Evolutionary conservation across 306 rosid genomes (phyloP), one percentile per base, ranked within the genome.

Genomic region (Prunus salicina): DNA sequence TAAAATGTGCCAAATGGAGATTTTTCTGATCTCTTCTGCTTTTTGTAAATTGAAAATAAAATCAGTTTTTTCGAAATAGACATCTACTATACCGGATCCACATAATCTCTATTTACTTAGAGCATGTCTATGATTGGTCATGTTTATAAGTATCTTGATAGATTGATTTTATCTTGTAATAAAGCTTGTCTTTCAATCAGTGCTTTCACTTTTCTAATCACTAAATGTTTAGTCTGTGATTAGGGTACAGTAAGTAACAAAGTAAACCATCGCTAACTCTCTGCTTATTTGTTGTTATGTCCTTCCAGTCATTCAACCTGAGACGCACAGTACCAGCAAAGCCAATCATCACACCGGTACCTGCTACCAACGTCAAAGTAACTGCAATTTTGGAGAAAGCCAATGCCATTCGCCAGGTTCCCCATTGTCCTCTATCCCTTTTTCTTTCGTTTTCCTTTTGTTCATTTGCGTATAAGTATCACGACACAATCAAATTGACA

Each of bases 351-450:
- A 24, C 83, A 34, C 67, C 82, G 3, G 87, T 76, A 77, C 85
- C 92, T 16, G 32, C 88, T n/a, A 77, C 97, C 25, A 91, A 84
- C 13, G 82, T 85, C 79, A 82, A 92, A 74, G 97, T 95, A 82
- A 90, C 93, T 2, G 99, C 97, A 82, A 95, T 95, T 79, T 79
- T 95, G 87, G 92, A 92, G 93, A 95, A 92, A 87, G 99, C 99
- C 76, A 90, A 82, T 47, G 97, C 99, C 61, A 95, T 95, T 67
- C 97, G 97, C 80, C 99, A 89, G 97, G 99, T 95, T 85, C 74
- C 34, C 30, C 57, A 70, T 19, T n/a, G 5, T 19, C 15, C 12
- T 34, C 55, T 69, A 2, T 2, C 20, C 55, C 32, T 32, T 67
- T 63, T 63, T 15, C 55, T 28, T 45, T 60, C n/a, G 27, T 27